A percentile compares a stretch with the other conserved stretches of the same genome.
Evolutionary conservation across 73 alveolate species (phyloP).

Genomic region (Loxodes magnus): DNA sequence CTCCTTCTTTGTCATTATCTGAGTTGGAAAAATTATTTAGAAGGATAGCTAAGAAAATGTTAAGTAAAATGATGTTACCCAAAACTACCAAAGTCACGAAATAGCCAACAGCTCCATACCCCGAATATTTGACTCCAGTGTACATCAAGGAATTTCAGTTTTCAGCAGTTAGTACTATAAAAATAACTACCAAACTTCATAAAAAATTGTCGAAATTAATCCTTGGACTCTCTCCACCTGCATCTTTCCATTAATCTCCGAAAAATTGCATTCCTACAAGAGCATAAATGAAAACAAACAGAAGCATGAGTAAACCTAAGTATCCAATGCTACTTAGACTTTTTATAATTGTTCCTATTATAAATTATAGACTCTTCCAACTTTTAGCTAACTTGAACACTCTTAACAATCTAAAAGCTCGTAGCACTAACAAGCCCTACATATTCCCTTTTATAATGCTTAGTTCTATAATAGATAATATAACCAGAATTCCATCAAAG

Average conservation of each 20-base stretch:
- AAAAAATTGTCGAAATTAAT: background rate
- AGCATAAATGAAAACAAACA: constrained; percentile 26
- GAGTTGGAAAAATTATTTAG: constrained; percentile 63
- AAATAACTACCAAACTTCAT: constrained; percentile 29
- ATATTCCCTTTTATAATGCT: too few relatives aligned
- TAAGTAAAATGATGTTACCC: constrained; percentile 86
- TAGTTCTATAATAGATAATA: too few relatives aligned
- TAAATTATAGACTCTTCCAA: constrained; percentile 17
- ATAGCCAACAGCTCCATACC: constrained; percentile 53
- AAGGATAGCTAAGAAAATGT: constrained; percentile 84
- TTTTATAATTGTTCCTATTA: background rate
- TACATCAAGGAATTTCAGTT: constrained; percentile 38
- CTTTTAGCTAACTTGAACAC: constrained; percentile 25
- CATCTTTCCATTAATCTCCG: constrained; percentile 15
- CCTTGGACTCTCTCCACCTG: background rate
- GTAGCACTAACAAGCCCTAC: too few relatives aligned
- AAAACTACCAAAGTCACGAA: constrained; percentile 83
- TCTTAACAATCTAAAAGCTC: constrained; percentile 51
- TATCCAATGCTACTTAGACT: constrained; percentile 15
- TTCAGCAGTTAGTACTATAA: constrained; percentile 38
- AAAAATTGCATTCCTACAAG: constrained; percentile 26
- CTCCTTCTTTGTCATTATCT: constrained; percentile 14
- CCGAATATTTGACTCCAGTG: constrained; percentile 12
- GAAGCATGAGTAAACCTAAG: constrained; percentile 15
- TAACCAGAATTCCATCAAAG: constrained; percentile 21